Percentiles rank a stretch among this genome's conserved stretches.
Conservation (phyloP, 2,329 filamentous ascomycete species). For the Talaromyces islandicus region DNA sequence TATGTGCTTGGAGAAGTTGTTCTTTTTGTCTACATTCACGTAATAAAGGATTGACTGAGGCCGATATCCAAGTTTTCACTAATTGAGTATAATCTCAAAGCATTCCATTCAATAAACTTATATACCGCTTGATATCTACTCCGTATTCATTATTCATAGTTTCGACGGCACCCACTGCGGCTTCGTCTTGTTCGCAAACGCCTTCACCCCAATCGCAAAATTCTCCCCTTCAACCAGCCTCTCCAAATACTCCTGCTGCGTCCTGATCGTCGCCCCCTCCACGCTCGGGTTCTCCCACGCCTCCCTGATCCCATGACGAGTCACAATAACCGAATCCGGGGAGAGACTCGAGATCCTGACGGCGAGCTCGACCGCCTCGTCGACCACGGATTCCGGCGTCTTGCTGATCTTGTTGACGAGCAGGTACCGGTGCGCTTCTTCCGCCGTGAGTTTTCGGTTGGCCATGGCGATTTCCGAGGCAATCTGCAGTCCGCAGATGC, state of each 20-base stretch:
- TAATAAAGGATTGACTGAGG: no score
- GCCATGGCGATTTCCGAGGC: slow-evolving; percentile 67
- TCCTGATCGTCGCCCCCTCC: slow-evolving; percentile 53
- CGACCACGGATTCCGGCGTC: slow-evolving; percentile 22
- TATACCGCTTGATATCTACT: not conserved
- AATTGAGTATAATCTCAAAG: no score
- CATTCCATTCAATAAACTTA: not conserved
- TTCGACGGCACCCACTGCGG: slow-evolving; percentile 53
- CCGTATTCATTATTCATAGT: slow-evolving; percentile 19
- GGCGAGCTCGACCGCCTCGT: slow-evolving; percentile 55
- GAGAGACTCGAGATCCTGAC: slow-evolving; percentile 58
- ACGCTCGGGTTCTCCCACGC: slow-evolving; percentile 67
- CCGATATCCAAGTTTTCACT: no score
- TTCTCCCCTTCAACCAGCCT: slow-evolving; percentile 63
- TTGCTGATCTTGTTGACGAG: slow-evolving; percentile 61
- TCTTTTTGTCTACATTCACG: no score
- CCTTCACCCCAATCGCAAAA: slow-evolving; percentile 65
- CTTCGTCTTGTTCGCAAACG: slow-evolving; percentile 71
- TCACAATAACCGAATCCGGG: slow-evolving; percentile 72
- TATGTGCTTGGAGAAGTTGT: no score
- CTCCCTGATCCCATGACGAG: slow-evolving; percentile 62
- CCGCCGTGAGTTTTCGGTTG: slow-evolving; percentile 54
- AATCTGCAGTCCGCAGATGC: slow-evolving; percentile 61
- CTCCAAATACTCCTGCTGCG: slow-evolving; percentile 54
- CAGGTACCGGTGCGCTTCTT: slow-evolving; percentile 60